These are phyloP conservation scores for Candida xiaguanensis DNA, from an alignment of 805 yeast species.

Conservation along the genomic window DNA sequence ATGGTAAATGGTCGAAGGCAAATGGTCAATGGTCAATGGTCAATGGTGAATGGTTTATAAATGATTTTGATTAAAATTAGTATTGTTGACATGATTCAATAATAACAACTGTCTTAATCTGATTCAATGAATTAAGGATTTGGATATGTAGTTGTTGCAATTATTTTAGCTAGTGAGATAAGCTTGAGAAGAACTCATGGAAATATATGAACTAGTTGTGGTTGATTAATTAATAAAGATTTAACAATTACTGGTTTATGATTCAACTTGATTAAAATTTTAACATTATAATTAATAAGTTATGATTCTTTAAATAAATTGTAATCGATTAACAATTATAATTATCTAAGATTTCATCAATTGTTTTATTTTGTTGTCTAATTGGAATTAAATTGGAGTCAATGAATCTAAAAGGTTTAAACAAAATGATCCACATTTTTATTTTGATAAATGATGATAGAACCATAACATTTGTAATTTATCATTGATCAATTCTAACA, in stretches of 20 bases:
- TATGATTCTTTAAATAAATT: background rate
- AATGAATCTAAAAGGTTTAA: conserved; percentile 2
- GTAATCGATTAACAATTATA: background rate
- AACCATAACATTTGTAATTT: conserved; percentile 5
- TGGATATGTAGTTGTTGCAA: conserved; percentile 36
- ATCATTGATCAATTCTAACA: background rate
- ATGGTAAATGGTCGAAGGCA: no score
- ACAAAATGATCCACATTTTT: conserved; percentile 8
- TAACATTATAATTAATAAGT: conserved; percentile 3
- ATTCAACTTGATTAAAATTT: background rate
- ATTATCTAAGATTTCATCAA: background rate
- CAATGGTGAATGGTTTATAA: no score
- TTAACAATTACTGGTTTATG: conserved; percentile 6
- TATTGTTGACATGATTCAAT: no score
- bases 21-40: no score
- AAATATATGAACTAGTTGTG: conserved; percentile 38
- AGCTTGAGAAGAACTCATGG: conserved; percentile 70
- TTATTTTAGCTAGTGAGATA: conserved; percentile 75
- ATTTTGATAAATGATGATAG: conserved; percentile 5
- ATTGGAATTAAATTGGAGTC: no score
- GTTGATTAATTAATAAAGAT: conserved; percentile 9
- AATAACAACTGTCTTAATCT: no score
- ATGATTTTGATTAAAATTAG: no score
- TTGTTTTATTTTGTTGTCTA: background rate
- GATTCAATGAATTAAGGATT: conserved; percentile 18